Conservation (phyloP, 2,329 filamentous ascomycete genomes). For the Fusarium sp. region DNA sequence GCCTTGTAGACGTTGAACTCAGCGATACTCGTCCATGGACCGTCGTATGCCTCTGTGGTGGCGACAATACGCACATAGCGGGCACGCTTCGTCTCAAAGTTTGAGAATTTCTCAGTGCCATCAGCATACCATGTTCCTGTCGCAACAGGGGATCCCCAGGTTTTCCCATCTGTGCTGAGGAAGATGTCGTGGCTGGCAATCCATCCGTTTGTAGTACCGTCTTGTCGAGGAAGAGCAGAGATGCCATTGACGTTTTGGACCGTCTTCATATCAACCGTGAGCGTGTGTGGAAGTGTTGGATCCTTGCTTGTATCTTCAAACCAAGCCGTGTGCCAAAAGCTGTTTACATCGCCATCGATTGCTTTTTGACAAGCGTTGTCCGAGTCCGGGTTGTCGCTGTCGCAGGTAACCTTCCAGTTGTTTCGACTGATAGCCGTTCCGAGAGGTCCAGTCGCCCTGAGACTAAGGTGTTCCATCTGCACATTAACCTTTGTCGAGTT, state of each 20-base stretch:
- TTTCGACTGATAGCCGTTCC: conserved; percentile 15
- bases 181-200: conserved; percentile 16
- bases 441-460: conserved; percentile 27
- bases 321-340: conserved; percentile 28
- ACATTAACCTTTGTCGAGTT: conserved; percentile 4
- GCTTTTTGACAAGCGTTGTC: conserved; percentile 26
- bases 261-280: conserved; percentile 24
- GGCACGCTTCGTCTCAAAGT: conserved; percentile 27
- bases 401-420: conserved; percentile 27
- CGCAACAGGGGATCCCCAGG: conserved; percentile 24
- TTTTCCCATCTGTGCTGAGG: conserved; percentile 22
- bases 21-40: conserved; percentile 31
- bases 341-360: conserved; percentile 18
- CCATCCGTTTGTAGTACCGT: neutral
- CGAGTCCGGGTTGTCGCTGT: conserved; percentile 8
- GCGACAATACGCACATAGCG: conserved; percentile 26
- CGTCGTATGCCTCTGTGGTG: conserved; percentile 1
- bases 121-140: conserved; percentile 30
- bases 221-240: conserved; percentile 28
- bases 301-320: neutral
- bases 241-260: conserved; percentile 23
- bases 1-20: conserved; percentile 33
- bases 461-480: conserved; percentile 20
- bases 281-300: conserved; percentile 15
- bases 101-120: conserved; percentile 20